Evolutionary conservation across 345 rosid species (phyloP).

Genomic region (Eutrema yunnanense): DNA sequence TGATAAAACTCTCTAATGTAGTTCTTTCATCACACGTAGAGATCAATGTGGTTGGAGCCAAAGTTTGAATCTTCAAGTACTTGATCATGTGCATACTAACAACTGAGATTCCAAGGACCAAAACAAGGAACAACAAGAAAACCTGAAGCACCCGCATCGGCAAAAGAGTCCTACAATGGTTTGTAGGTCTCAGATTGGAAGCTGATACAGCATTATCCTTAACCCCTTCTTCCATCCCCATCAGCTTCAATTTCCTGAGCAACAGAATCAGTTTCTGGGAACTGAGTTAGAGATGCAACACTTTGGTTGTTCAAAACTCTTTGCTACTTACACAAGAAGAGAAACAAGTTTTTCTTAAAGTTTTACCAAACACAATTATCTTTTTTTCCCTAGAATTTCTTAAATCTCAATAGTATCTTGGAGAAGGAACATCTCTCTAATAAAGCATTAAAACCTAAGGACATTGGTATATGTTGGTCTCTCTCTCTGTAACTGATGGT

Average conservation of each 20-base stretch:
- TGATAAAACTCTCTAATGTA: conserved; percentile 39
- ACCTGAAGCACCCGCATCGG: conserved; percentile 40
- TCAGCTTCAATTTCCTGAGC: conserved; percentile 16
- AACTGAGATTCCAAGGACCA: conserved; percentile 46
- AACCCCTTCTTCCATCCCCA: conserved; percentile 41
- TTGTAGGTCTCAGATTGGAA: conserved; percentile 16
- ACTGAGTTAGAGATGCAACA: not conserved
- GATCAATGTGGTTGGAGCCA: conserved; percentile 29
- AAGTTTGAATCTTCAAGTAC: conserved; percentile 31
- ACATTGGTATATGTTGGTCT: conserved; percentile 2
- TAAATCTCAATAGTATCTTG: not conserved
- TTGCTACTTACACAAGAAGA: not conserved
- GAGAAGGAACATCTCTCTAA: not conserved
- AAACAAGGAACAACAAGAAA: conserved; percentile 36
- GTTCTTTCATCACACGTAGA: conserved; percentile 27
- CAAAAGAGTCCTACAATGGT: conserved; percentile 31
- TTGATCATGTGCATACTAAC: conserved; percentile 40
- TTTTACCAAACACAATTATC: too few species aligned
- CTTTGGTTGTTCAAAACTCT: not conserved
- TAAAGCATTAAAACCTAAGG: not conserved
- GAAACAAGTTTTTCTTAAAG: too few species aligned
- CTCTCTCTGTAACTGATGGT: conserved; percentile 14
- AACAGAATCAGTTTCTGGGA: conserved; percentile 5
- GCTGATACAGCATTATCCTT: conserved; percentile 22
- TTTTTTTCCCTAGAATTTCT: too few species aligned